Conservation (phyloP, 257 asterid species). For the Gynochthodes officinalis region DNA sequence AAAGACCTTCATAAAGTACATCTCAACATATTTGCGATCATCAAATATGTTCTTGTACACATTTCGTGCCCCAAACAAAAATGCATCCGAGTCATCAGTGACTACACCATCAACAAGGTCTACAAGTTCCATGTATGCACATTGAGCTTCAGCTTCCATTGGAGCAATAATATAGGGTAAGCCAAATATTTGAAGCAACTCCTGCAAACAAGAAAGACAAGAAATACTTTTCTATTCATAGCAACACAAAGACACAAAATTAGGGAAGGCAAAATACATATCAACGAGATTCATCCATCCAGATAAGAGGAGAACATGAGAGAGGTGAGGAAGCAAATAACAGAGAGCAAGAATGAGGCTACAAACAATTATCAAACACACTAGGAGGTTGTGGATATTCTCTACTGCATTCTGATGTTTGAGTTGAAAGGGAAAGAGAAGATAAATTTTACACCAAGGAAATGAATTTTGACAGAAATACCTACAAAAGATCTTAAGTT, state of each 20-base stretch:
- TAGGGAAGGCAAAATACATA: not conserved
- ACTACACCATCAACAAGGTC: slow-evolving; percentile 95
- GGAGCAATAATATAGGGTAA: slow-evolving; percentile 94
- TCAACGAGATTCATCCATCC: not conserved
- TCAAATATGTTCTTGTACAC: slow-evolving; percentile 95
- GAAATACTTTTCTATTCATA: not conserved
- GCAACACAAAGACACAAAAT: not conserved
- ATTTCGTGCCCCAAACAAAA: slow-evolving; percentile 84
- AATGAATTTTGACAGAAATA: no score
- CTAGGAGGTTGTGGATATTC: not conserved
- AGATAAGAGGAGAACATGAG: not conserved
- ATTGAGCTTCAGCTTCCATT: slow-evolving; percentile 99
- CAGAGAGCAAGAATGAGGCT: not conserved
- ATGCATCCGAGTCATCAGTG: slow-evolving; percentile 92
- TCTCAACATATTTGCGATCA: slow-evolving; percentile 94
- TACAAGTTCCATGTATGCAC: slow-evolving; percentile 85
- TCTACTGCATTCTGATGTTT: not conserved
- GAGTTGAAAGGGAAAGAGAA: not conserved
- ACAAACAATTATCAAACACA: not conserved
- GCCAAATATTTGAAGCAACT: slow-evolving; percentile 98
- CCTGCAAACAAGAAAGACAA: slow-evolving; percentile 45
- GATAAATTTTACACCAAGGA: not conserved
- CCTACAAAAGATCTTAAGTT: not conserved
- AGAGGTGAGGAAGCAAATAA: not conserved
- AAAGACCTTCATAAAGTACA: slow-evolving; percentile 89